phyloP scores from a whole-genome alignment of 768 basidiomycete genomes.

The Albatrellus ellisii region DNA sequence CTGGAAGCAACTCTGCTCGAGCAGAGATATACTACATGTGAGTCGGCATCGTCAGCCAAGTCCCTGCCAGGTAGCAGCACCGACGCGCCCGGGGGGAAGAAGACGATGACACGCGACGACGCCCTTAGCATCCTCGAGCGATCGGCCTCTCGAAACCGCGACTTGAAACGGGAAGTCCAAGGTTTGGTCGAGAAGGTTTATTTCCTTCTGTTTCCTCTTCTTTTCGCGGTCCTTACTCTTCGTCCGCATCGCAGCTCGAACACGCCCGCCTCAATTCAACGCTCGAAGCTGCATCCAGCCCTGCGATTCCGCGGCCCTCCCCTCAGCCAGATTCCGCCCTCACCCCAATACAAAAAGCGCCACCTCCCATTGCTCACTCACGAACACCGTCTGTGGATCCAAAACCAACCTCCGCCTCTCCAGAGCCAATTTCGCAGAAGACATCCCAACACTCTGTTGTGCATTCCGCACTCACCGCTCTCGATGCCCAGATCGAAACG shows the following conservation, averaged over 20 bases:
- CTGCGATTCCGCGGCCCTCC: not conserved
- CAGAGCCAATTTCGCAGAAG: not conserved
- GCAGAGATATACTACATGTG: not conserved
- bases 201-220: not conserved
- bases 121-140: slow-evolving; percentile 11
- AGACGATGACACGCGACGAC: slow-evolving; percentile 7
- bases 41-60: slow-evolving; percentile 1
- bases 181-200: slow-evolving; percentile 8
- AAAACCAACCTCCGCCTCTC: not conserved
- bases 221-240: not conserved
- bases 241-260: not conserved
- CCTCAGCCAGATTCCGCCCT: not conserved
- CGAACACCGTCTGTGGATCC: not conserved
- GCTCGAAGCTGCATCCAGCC: not conserved
- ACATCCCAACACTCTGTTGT: not conserved
- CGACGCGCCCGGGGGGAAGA: not conserved
- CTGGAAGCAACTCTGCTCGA: slow-evolving; percentile 25
- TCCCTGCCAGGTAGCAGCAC: not conserved
- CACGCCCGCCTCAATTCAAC: not conserved
- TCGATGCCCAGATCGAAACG: slow-evolving; percentile 1
- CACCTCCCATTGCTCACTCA: not conserved
- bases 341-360: not conserved
- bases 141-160: slow-evolving; percentile 8
- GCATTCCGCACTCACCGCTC: not conserved
- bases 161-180: slow-evolving; percentile 7